phyloP scores from a whole-genome alignment of 2,329 filamentous ascomycete genomes.

The Aspergillus pseudonomiae region DNA sequence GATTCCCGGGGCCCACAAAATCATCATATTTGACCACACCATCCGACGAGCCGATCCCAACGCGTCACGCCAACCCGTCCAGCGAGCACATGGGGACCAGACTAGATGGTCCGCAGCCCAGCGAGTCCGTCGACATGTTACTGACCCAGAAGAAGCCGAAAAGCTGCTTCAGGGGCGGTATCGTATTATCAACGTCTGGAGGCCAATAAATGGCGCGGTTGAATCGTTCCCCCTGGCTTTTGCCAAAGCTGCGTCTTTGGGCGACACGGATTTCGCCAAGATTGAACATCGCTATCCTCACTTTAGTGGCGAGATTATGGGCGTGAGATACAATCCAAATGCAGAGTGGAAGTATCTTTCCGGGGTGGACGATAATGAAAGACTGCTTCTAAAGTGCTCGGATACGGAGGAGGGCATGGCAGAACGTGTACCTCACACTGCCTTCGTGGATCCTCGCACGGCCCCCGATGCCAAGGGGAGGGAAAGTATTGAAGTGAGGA shows the following conservation, averaged over 20 bases:
- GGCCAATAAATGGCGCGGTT: slow-evolving; percentile 63
- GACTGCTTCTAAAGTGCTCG: slow-evolving; percentile 75
- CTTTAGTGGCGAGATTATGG: slow-evolving; percentile 73
- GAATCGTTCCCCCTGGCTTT: slow-evolving; percentile 61
- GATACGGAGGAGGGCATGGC: slow-evolving; percentile 61
- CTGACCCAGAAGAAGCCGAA: slow-evolving; percentile 64
- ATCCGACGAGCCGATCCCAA: slow-evolving; percentile 66
- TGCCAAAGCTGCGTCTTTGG: slow-evolving; percentile 58
- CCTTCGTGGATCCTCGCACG: slow-evolving; percentile 76
- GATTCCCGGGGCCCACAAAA: slow-evolving; percentile 65
- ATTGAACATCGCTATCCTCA: slow-evolving; percentile 75
- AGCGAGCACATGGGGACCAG: slow-evolving; percentile 79
- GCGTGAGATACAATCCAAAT: slow-evolving; percentile 60
- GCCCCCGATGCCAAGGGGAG: slow-evolving; percentile 69
- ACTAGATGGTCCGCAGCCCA: slow-evolving; percentile 67
- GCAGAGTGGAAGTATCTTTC: slow-evolving; percentile 81
- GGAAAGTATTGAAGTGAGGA: slow-evolving; percentile 88
- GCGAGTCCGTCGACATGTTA: slow-evolving; percentile 69
- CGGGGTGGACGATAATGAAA: slow-evolving; percentile 73
- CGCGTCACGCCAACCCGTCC: slow-evolving; percentile 69
- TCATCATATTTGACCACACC: slow-evolving; percentile 86
- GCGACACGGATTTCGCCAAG: slow-evolving; percentile 66
- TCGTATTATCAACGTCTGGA: slow-evolving; percentile 87
- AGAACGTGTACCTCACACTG: slow-evolving; percentile 67
- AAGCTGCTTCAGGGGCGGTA: slow-evolving; percentile 68